Evolutionary conservation across 2,329 filamentous ascomycete genomes (phyloP).

Genomic region (Cryphonectria nitschkei): DNA sequence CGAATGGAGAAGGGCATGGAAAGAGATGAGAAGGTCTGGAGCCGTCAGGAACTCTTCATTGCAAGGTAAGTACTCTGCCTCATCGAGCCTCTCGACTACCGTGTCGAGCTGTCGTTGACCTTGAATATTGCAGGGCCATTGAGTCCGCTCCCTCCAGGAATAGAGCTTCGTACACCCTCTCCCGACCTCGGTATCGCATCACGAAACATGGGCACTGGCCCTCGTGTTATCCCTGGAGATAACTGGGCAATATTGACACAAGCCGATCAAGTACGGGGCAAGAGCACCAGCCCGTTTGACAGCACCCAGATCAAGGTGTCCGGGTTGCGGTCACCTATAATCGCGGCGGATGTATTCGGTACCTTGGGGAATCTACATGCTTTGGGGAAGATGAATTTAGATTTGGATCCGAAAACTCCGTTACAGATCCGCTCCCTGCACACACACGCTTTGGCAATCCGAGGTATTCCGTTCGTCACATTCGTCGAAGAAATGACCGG

Average conservation of each 20-base stretch:
- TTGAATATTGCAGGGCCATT: not conserved
- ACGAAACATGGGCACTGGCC: not conserved
- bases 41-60: not conserved
- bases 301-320: not conserved
- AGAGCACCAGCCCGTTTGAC: not conserved
- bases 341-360: not conserved
- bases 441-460: not conserved
- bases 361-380: not conserved
- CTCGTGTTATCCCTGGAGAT: not conserved
- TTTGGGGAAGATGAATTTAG: not conserved
- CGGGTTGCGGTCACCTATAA: not conserved
- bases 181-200: not conserved
- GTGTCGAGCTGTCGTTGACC: not conserved
- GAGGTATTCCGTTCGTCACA: not conserved
- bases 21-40: not conserved
- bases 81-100: too few relatives aligned
- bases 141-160: not conserved
- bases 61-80: not conserved
- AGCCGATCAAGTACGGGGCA: not conserved
- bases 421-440: not conserved
- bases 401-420: not conserved
- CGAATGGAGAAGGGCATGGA: not conserved
- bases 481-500: not conserved
- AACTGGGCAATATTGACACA: not conserved
- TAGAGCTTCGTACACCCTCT: not conserved